These are phyloP conservation scores for Phialemoniopsis sp. DNA, from an alignment of 2,329 filamentous ascomycete species.

Conservation along the genomic window DNA sequence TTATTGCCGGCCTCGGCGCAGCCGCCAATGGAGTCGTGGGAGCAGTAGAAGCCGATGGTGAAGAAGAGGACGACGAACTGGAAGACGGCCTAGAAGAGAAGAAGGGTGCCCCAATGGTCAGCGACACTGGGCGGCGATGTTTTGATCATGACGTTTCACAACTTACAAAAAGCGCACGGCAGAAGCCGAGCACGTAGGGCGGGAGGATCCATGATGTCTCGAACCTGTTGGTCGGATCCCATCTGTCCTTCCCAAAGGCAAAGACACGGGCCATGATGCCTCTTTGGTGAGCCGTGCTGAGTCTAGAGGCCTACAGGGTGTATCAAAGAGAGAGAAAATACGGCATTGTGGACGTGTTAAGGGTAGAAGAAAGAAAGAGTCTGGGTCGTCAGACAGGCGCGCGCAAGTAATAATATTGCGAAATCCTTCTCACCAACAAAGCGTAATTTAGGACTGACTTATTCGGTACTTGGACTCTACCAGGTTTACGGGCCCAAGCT, in stretches of 20 bases:
- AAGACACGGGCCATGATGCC: conserved; percentile 19
- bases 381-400: too few species aligned
- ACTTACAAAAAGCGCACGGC: conserved; percentile 52
- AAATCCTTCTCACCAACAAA: too few species aligned
- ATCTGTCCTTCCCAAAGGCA: conserved; percentile 34
- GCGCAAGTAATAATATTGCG: too few species aligned
- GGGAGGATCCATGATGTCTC: conserved; percentile 79
- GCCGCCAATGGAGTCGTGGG: conserved; percentile 37
- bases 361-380: too few species aligned
- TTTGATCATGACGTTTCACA: conserved; percentile 11
- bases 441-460: too few species aligned
- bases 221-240: conserved; percentile 61
- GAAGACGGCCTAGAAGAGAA: conserved; percentile 51
- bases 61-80: conserved; percentile 66
- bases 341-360: too few species aligned
- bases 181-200: conserved; percentile 55
- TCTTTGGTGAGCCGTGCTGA: too few species aligned
- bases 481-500: too few species aligned
- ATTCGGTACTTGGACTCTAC: too few species aligned
- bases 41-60: conserved; percentile 62
- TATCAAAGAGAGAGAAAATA: too few species aligned
- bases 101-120: background rate
- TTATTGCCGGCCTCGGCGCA: conserved; percentile 43
- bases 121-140: background rate
- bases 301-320: too few species aligned